Base-by-base conservation (phyloP, 495 filamentous ascomycete genomes). In the Daldinia caldariorum region DNA sequence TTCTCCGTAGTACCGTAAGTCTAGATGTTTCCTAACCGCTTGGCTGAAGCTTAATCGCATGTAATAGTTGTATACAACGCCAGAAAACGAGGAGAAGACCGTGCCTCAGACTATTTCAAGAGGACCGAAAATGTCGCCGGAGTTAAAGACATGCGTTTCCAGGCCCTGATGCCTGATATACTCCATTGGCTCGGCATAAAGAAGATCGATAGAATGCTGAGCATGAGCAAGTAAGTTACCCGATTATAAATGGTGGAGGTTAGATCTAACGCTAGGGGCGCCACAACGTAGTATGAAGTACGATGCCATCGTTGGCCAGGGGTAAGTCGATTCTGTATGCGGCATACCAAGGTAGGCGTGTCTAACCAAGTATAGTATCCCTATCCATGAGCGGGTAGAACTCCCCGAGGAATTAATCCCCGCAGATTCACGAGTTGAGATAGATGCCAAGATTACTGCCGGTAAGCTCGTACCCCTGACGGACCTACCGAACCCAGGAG, bases 121-220 rank as follows among this genome's bases (percentile, higher is more conserved):
- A 87, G 95, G 66, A 99, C 94, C 34, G 94, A 97, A 81, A 96
- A 96, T 73, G 96, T 99, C 80, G 95, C 95, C 13, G 95, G 95
- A 61, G 95, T 99, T 58, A 94, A 97, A 75, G 92, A 94, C 73
- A 99, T 99, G 95, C 89, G 95, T 63, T 99, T 99, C 85, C 95
- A 99, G 85, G 94, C 94, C n/a, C 83, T 99, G 63, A 99, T 99
- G 95, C 95, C 95, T 37, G 94, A 97, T 76, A 94, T 98, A 71
- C 87, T 99, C 49, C 95, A 99, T 80, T 99, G 95, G 95, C 87
- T 99, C 16, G 95, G 95, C 66, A 97, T 99, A 75, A 96, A 90
- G 80, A 98, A 98, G 85, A 98, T 99, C 77, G 95, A 98, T 79
- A 87, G 93, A 45, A 98, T 99, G 95, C 85, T 99, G 55, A 96